Evolutionary conservation across 768 basidiomycete species (phyloP), one percentile per base, ranked within the genome.

Genomic region (Cyathus striatus): DNA sequence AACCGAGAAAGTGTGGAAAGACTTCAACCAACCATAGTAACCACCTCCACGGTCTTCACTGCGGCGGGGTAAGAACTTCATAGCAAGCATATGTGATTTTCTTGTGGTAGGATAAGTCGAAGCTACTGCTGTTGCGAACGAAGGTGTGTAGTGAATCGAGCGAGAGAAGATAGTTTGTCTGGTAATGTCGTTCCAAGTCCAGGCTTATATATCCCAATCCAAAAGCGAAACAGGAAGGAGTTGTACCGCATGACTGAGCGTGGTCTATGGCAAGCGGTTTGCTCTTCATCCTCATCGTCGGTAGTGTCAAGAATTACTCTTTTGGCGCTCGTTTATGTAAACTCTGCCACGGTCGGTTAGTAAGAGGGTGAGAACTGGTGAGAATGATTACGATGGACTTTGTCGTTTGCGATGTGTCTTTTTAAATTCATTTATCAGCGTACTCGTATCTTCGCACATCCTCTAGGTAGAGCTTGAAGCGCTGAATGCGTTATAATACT

Each of bases 21-120:
- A 82, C 70, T 90, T 91, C 41, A 93, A 68, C 90, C 90, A 93
- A 20, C 77, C 85, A 50, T 90, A 88, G 55, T 92, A 78, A 5
- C 83, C 85, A 38, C 84, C 65, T 2, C 86, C 88, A 16, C 87
- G 73, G 17, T 81, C 75, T 37, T 80, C 58, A 48, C 79, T 87
- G 38, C 61, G 70, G 42, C 87, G 76, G 13, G 73, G 70, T 36
- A 67, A 38, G 41, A 83, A 69, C 38, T 66, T 66, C 50, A 70
- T 57, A n/a, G n/a, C n/a, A n/a, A n/a, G n/a, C n/a, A n/a, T n/a
- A n/a, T n/a, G n/a, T 27, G 59, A 41, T n/a, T 50, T 46, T 55
- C 61, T 57, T 23, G 49, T 49, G 23, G 47, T 36, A 6, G 45
- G 38, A 23, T 14, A 2, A n/a, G 35, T 37, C 18, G 30, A 16